Evolutionary conservation across 495 filamentous ascomycete species (phyloP), one percentile per base, ranked within the genome.

Genomic region (Articulospora tetracladia): DNA sequence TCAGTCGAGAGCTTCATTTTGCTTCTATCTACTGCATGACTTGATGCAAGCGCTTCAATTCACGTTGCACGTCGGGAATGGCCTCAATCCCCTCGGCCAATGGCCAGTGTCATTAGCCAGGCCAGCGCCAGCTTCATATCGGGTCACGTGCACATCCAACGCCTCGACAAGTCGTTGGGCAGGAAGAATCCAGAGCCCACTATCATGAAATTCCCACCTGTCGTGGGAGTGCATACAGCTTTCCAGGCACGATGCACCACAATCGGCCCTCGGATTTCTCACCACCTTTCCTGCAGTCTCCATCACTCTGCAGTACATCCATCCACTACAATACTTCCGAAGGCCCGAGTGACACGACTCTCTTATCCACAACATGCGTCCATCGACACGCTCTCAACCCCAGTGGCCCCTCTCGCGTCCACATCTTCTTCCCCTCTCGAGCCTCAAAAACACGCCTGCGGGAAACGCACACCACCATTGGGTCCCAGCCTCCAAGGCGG

Each of bases 391-490:
- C 17, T 54, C 27, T 11, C 11, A 19, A 2, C 20, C 26, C 23
- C 49, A 32, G 30, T 13, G 55, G 24, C 26, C 17, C 26, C 55
- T 51, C 53, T 15, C 63, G 59, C 63, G 63, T 62, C 59, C 59
- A 8, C 20, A 22, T 44, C 1, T 30, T 19, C 3, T 47, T 47
- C 19, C 24, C 32, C 19, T 32, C n/a, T 57, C 59, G 62, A 65
- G 62, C 58, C 62, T 60, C 62, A 65, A 48, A 46, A 55, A 19
- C 12, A 1, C 22, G 17, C 32, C 28, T 27, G 30, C 30, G 30
- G 30, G 13, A 32, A 32, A 32, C 4, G 30, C 30, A 32, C 30
- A 32, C 30, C 30, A 32, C 13, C 30, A 32, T 32, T 32, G 30
- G 30, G 30, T 13, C 13, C 30, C 13, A 13, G 13, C 30, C 30